Evolutionary conservation across 2,329 filamentous ascomycete species (phyloP).

Genomic region (Teratosphaeria gauchensis): DNA sequence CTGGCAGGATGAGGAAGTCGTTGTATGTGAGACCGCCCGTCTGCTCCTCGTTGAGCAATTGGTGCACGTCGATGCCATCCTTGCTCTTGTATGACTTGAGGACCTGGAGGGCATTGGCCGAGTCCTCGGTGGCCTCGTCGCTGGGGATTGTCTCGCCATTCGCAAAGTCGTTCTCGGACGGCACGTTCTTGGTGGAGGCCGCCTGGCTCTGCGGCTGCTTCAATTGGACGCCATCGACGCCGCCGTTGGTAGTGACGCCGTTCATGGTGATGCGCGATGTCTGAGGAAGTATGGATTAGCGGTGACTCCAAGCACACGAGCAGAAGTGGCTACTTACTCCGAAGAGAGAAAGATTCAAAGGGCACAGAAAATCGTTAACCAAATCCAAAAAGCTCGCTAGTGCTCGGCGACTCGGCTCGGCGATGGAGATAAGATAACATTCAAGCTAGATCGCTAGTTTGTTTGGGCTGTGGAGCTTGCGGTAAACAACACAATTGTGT

Average conservation of each 20-base stretch:
- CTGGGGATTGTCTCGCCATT: background rate
- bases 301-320: background rate
- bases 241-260: conserved; percentile 44
- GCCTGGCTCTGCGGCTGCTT: conserved; percentile 25
- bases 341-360: background rate
- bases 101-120: conserved; percentile 56
- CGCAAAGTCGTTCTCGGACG: background rate
- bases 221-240: conserved; percentile 14
- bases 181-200: background rate
- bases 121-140: conserved; percentile 14
- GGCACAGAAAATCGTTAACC: background rate
- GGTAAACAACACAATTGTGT: background rate
- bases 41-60: conserved; percentile 81
- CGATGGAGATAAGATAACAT: background rate
- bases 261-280: conserved; percentile 54
- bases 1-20: conserved; percentile 92
- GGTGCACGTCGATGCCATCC: conserved; percentile 81
- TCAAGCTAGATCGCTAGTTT: background rate
- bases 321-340: background rate
- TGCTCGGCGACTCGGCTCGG: background rate
- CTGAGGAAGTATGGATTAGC: background rate
- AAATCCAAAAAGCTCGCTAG: background rate
- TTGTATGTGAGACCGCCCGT: conserved; percentile 85
- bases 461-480: background rate
- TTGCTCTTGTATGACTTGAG: conserved; percentile 56